These are phyloP conservation scores for Kalmanozyma brasiliensis DNA, from an alignment of 1,284 basidiomycete genomes.

Conservation along the genomic window DNA sequence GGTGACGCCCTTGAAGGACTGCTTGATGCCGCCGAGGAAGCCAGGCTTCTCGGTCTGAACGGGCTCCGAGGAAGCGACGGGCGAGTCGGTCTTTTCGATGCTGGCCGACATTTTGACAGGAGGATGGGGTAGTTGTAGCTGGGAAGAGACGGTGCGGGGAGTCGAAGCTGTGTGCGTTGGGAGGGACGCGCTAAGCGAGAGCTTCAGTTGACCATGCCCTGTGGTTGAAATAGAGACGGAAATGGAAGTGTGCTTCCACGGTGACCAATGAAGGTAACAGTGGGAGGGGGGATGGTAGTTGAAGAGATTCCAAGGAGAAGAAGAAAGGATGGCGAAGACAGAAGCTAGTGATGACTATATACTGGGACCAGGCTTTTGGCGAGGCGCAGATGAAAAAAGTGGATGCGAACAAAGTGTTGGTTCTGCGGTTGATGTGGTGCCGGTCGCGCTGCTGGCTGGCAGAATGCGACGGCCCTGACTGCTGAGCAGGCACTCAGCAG, in stretches of 20 bases:
- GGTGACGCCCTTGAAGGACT: slow-evolving; percentile 37
- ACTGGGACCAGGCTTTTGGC: no score
- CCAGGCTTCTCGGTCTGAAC: slow-evolving; percentile 7
- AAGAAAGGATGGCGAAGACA: neutral
- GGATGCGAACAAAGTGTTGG: no score
- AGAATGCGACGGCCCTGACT: no score
- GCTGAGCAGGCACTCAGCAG: no score
- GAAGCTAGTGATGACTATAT: slow-evolving; percentile 14
- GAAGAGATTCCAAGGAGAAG: slow-evolving; percentile 1
- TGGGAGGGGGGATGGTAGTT: slow-evolving; percentile 1
- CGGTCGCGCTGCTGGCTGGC: no score
- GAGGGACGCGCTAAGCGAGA: neutral
- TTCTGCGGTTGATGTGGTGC: no score
- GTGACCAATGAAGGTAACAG: neutral
- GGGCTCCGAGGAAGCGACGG: slow-evolving; percentile 1
- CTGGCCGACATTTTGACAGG: slow-evolving; percentile 6
- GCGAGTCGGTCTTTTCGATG: slow-evolving; percentile 14
- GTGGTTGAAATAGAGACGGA: neutral
- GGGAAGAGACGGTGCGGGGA: no score
- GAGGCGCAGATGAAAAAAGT: no score
- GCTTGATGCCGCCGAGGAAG: slow-evolving; percentile 40
- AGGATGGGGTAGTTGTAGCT: neutral
- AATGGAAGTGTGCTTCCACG: neutral
- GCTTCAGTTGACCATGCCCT: slow-evolving; percentile 25
- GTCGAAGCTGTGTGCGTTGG: slow-evolving; percentile 12